Base-by-base conservation (phyloP, 192 early-diverging fungal species). In the Kickxella alabastrina region DNA sequence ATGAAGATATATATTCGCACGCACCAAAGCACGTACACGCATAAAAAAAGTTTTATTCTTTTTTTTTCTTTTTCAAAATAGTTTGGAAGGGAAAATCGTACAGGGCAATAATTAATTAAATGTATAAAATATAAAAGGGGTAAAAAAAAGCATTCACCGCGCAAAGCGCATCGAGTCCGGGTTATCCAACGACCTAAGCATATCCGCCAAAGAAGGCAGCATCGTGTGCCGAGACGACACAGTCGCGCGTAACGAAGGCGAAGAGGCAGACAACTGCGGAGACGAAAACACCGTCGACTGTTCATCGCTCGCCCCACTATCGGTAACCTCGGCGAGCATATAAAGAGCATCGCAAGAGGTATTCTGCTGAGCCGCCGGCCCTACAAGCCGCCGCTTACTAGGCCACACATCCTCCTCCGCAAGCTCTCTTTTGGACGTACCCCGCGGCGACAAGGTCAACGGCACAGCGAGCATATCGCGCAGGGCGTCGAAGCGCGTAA, bases 301-400 rank as follows among this genome's bases (percentile, higher is more conserved):
- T 40, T 49, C 43, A 19, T 13, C 38, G 15, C 15, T 25, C 4
- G 53, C 40, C 24, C 34, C 40, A 28, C 31, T 52, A 19, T 60
- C 62, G 19, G 68, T 65, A 18, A 49, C 68, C 10, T 62, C 43
- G 15, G 57, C 68, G 57, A 72, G 43, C 28, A 72, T 48, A 28
- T 56, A 60, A 32, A 72, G 48, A 31, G 68, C 57, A 23, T 54
- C 57, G 2, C 40, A 44, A 17, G 43, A 21, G 4, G 6, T 8
- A 43, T 22, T n/a, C n/a, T 12, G 27, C 23, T 18, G 38, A 18
- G 38, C 24, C 35, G 35, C 13, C 1, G 43, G 34, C 7, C 24
- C 25, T n/a, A 34, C 26, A 28, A 17, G 29, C 9, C 18, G 43
- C 23, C 65, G 65, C 57, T 68, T 55, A 44, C 34, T 21, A 3